phyloP scores from a whole-genome alignment of 495 filamentous ascomycete genomes.

The Xylaria grammica region DNA sequence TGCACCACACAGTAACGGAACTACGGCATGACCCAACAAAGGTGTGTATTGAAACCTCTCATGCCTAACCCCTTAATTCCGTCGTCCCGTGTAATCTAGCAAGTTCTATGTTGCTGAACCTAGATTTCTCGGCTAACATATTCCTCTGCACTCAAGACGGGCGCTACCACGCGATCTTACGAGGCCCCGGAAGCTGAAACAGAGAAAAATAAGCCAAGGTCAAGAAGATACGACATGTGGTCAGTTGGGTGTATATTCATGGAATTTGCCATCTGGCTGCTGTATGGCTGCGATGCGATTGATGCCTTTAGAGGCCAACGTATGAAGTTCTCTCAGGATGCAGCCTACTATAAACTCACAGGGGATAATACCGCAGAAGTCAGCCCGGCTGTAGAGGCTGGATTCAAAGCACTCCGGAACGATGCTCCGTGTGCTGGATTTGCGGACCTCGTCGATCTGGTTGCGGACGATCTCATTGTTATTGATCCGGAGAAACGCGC shows the following conservation, averaged over 20 bases:
- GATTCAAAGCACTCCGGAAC: background rate
- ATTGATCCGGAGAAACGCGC: constrained; percentile 12
- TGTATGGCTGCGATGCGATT: constrained; percentile 22
- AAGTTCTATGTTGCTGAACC: too few species aligned
- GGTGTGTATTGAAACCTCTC: too few species aligned
- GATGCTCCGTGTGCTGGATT: constrained; percentile 12
- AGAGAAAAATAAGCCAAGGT: constrained; percentile 8
- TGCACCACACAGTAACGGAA: constrained; percentile 18
- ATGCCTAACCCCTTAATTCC: too few species aligned
- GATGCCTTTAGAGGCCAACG: constrained; percentile 12
- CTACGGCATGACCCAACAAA: constrained; percentile 9
- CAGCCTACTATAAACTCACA: background rate
- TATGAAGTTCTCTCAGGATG: background rate
- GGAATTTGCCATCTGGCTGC: constrained; percentile 31
- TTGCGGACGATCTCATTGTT: constrained; percentile 19
- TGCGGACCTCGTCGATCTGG: constrained; percentile 9
- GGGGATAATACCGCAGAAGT: background rate
- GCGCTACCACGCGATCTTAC: constrained; percentile 21
- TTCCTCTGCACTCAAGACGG: too few species aligned
- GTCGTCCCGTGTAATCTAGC: too few species aligned
- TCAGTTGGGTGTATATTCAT: constrained; percentile 33
- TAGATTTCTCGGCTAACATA: too few species aligned
- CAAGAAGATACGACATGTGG: constrained; percentile 34
- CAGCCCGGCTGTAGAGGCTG: background rate
- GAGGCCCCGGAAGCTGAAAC: constrained; percentile 23